Percentiles rank a stretch among this genome's conserved stretches.
These are phyloP conservation scores for Lentinula boryana DNA, from an alignment of 768 basidiomycete genomes.

Conservation along the genomic window DNA sequence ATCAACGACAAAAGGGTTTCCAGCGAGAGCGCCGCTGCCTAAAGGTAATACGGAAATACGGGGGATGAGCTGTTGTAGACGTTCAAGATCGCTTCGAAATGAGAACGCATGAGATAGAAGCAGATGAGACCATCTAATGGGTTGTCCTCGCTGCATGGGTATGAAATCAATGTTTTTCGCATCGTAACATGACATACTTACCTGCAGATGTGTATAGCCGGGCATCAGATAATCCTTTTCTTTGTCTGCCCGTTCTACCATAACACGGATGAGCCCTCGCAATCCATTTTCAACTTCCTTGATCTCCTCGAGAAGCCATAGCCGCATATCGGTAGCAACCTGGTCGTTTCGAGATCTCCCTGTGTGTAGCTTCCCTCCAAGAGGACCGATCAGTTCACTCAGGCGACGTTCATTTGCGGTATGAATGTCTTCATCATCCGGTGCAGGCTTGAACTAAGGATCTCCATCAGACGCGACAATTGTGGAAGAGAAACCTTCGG, in stretches of 20 bases:
- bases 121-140: conserved; percentile 98
- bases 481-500: background rate
- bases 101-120: conserved; percentile 93
- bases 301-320: conserved; percentile 88
- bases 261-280: conserved; percentile 76
- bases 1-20: conserved; percentile 93
- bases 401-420: conserved; percentile 96
- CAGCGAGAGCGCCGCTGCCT: conserved; percentile 91
- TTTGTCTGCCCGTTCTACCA: conserved; percentile 89
- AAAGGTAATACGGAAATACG: conserved; percentile 92
- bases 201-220: conserved; percentile 97
- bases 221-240: conserved; percentile 90
- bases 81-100: conserved; percentile 84
- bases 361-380: conserved; percentile 95
- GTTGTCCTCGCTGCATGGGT: conserved; percentile 78
- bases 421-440: conserved; percentile 98
- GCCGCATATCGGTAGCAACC: conserved; percentile 95
- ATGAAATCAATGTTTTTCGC: background rate
- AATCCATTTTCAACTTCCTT: conserved; percentile 59
- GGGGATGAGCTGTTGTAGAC: conserved; percentile 76
- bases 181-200: conserved; percentile 23
- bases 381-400: conserved; percentile 86
- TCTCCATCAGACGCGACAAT: background rate
- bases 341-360: conserved; percentile 98
- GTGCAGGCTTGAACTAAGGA: conserved; percentile 61